phyloP scores from a whole-genome alignment of 2,329 filamentous ascomycete species.

The Aspergillus floridensis region DNA sequence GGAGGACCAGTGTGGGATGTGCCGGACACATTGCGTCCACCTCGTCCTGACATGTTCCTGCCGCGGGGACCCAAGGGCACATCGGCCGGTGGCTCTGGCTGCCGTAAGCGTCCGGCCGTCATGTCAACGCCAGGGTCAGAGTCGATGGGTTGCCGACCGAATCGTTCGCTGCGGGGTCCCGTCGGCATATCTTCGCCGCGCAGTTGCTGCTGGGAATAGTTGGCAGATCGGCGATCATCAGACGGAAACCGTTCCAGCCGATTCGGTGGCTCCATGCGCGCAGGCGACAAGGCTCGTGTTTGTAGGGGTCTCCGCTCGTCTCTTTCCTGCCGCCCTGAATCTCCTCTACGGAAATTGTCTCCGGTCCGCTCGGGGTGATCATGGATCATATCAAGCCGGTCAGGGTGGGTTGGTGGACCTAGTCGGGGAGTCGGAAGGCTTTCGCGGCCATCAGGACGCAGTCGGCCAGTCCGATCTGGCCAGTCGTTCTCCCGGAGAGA shows the following conservation, averaged over 20 bases:
- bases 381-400: constrained; percentile 35
- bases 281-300: constrained; percentile 26
- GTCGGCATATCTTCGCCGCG: constrained; percentile 51
- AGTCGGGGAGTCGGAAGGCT: constrained; percentile 23
- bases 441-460: constrained; percentile 31
- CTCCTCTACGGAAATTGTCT: constrained; percentile 33
- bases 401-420: constrained; percentile 30
- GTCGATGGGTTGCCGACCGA: constrained; percentile 25
- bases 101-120: constrained; percentile 48
- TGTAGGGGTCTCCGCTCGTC: constrained; percentile 33
- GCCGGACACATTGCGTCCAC: constrained; percentile 41
- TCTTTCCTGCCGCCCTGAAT: constrained; percentile 28
- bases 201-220: constrained; percentile 23
- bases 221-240: constrained; percentile 35
- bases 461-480: constrained; percentile 35
- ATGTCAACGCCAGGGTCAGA: constrained; percentile 40
- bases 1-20: constrained; percentile 19
- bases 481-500: constrained; percentile 38
- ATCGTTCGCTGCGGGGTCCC: constrained; percentile 51
- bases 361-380: constrained; percentile 30
- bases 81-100: constrained; percentile 39
- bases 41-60: constrained; percentile 36
- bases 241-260: constrained; percentile 39
- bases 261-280: constrained; percentile 29
- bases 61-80: constrained; percentile 56